Evolutionary conservation across 2,329 filamentous ascomycete species (phyloP).

Genomic region (Colletotrichum liriopes): DNA sequence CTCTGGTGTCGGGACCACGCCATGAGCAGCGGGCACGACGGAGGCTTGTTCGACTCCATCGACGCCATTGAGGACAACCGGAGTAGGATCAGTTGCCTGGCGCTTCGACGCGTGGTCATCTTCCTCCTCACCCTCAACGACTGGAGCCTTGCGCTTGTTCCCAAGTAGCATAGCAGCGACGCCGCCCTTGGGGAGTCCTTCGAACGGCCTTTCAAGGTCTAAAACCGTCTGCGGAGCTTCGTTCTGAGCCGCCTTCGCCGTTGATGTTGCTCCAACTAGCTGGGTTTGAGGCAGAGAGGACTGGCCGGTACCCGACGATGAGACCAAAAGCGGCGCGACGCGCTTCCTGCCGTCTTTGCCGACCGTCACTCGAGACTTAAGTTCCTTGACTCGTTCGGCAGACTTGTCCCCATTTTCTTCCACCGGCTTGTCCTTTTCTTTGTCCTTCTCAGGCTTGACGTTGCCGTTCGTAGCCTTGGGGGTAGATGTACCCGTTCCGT

Average conservation of each 20-base stretch:
- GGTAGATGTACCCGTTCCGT: slow-evolving; percentile 51
- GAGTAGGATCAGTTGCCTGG: slow-evolving; percentile 77
- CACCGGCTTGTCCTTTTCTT: slow-evolving; percentile 50
- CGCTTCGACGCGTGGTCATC: slow-evolving; percentile 68
- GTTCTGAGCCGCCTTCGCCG: slow-evolving; percentile 70
- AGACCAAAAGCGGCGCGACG: slow-evolving; percentile 92
- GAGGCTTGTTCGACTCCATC: slow-evolving; percentile 85
- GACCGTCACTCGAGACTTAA: slow-evolving; percentile 94
- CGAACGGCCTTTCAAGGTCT: slow-evolving; percentile 93
- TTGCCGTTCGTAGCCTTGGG: slow-evolving; percentile 60
- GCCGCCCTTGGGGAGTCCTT: slow-evolving; percentile 92
- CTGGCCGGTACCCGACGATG: slow-evolving; percentile 87
- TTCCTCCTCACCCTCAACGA: slow-evolving; percentile 83
- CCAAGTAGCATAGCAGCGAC: slow-evolving; percentile 89
- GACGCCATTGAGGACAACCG: slow-evolving; percentile 82
- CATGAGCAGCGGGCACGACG: slow-evolving; percentile 71
- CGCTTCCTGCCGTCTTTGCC: slow-evolving; percentile 98
- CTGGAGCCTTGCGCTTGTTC: slow-evolving; percentile 89
- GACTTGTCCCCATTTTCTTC: slow-evolving; percentile 69
- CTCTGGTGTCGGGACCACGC: slow-evolving; percentile 80
- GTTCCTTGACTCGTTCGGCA: slow-evolving; percentile 68
- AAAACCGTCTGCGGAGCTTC: slow-evolving; percentile 87
- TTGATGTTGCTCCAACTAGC: slow-evolving; percentile 82
- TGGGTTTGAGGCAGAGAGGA: slow-evolving; percentile 92
- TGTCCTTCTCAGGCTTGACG: slow-evolving; percentile 54